Base-by-base conservation (phyloP, 192 early-diverging fungal genomes). In the Funneliformis mosseae region DNA sequence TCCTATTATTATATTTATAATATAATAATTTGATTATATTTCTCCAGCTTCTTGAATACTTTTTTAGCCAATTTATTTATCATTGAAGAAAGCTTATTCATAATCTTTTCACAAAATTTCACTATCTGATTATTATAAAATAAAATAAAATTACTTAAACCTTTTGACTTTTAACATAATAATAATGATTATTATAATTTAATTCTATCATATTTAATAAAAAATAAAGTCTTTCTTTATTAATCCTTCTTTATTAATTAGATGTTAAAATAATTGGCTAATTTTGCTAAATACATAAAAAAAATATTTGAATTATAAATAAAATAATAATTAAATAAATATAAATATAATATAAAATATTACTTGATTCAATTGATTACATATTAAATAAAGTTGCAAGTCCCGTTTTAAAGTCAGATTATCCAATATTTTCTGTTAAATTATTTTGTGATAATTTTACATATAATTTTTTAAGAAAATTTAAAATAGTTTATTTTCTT, bases 221-320 rank as follows among this genome's bases (percentile, higher is more conserved):
- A 25, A 66, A 28, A 33, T 28, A 66, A 25, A 66, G 12, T 18
- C 64, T 66, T 66, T 23, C 64, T 66, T 66, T 25, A 28, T 66
- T 66, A 4, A 66, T 27, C 12, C 28, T 25, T 27, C 0, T 25
- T 28, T 66, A 4, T 33, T 28, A 8, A 14, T 63, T n/a, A 64
- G 14, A 8, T 70, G 12, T 64, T 11, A 27, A 28, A 11, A 48
- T 64, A 64, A 25, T 28, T 38, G 38, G 21, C 43, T 33, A 0
- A 70, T 70, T 70, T 70, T 70, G 38, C 39, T 70, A 70, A 38
- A 70, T n/a, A n/a, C n/a, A n/a, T n/a, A n/a, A n/a, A n/a, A n/a
- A n/a, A n/a, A n/a, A n/a, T n/a, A n/a, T n/a, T n/a, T n/a, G n/a
- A n/a, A n/a, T n/a, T n/a, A n/a, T n/a, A n/a, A n/a, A n/a, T n/a